These are phyloP conservation scores for Saccharum spontaneum DNA, from an alignment of 176 grass and related monocot genomes.

Conservation along the genomic window DNA sequence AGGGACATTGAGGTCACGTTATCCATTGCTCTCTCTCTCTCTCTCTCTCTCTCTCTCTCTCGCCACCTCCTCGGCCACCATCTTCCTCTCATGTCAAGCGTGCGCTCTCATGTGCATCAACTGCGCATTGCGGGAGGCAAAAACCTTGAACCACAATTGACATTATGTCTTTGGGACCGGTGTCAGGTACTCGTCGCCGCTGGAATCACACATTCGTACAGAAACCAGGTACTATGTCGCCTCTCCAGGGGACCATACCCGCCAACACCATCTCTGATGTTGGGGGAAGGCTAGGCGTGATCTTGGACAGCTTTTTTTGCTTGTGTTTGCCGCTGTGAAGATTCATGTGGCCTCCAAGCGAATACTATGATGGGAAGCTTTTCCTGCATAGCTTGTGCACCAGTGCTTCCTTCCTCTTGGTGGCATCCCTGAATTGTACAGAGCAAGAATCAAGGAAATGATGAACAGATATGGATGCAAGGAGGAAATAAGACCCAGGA, in stretches of 20 bases:
- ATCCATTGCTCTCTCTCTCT: not conserved
- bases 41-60: slow-evolving; percentile 31
- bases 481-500: not conserved
- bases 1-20: not conserved
- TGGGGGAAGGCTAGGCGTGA: not conserved
- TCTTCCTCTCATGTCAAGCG: slow-evolving; percentile 1
- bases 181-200: slow-evolving; percentile 17
- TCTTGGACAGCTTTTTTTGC: slow-evolving; percentile 4
- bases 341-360: slow-evolving; percentile 29
- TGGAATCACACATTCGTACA: not conserved
- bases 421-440: slow-evolving; percentile 30
- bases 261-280: not conserved
- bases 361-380: slow-evolving; percentile 36
- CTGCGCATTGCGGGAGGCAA: not conserved
- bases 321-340: slow-evolving; percentile 1
- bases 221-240: not conserved
- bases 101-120: slow-evolving; percentile 28
- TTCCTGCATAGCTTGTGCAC: slow-evolving; percentile 40
- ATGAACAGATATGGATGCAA: not conserved
- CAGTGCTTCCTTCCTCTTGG: slow-evolving; percentile 18
- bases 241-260: slow-evolving; percentile 21
- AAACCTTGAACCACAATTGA: slow-evolving; percentile 40
- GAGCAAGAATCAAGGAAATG: slow-evolving; percentile 14
- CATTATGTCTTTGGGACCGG: slow-evolving; percentile 26
- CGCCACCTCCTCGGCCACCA: not conserved